These are phyloP conservation scores for Pichia heedii DNA, from an alignment of 805 yeast species.

Conservation along the genomic window DNA sequence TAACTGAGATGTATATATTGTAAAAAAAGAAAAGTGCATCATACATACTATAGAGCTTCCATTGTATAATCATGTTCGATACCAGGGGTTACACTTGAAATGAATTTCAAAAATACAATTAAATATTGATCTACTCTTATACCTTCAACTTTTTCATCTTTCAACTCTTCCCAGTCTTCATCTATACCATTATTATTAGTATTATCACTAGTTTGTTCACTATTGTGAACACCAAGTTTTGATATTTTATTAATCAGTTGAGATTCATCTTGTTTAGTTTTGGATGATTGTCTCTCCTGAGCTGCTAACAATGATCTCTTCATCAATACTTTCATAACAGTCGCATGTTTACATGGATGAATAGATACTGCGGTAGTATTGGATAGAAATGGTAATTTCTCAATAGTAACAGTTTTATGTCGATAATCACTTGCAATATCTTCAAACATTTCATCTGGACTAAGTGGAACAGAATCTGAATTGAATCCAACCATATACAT, in stretches of 20 bases:
- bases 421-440: constrained; percentile 88
- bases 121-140: constrained; percentile 87
- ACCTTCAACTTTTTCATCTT: constrained; percentile 21
- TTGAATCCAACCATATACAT: constrained; percentile 85
- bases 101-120: constrained; percentile 82
- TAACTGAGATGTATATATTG: too few species aligned
- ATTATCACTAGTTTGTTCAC: neutral
- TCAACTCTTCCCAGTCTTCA: constrained; percentile 20
- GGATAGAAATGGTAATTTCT: constrained; percentile 75
- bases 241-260: constrained; percentile 14
- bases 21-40: too few species aligned
- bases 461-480: constrained; percentile 73
- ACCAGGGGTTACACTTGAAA: constrained; percentile 95
- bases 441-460: constrained; percentile 88
- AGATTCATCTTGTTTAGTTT: constrained; percentile 19
- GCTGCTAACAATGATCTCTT: constrained; percentile 54
- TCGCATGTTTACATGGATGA: constrained; percentile 94
- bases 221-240: neutral
- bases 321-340: constrained; percentile 85
- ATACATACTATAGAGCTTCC: constrained; percentile 60
- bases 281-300: constrained; percentile 11
- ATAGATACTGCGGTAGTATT: constrained; percentile 77
- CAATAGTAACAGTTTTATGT: constrained; percentile 94
- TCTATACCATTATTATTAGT: constrained; percentile 13
- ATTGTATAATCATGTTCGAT: constrained; percentile 97